Percentiles rank a stretch among this genome's conserved stretches.
Evolutionary conservation across 345 rosid species (phyloP).

Genomic region (Syzygium jambos): DNA sequence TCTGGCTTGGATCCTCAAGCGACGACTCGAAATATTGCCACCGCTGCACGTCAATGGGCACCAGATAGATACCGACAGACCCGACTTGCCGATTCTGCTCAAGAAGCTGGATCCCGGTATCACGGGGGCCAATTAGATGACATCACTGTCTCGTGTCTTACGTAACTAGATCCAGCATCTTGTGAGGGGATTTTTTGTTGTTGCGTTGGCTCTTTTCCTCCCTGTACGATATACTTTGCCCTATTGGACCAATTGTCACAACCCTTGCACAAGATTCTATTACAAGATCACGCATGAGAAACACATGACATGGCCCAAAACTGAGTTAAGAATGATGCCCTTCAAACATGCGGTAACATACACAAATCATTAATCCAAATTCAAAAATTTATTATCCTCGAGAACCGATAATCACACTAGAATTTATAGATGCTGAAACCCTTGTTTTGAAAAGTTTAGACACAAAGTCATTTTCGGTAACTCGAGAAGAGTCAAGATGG

Average conservation of each 20-base stretch:
- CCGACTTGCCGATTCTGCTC: constrained; percentile 76
- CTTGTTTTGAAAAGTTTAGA: background rate
- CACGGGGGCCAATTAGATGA: constrained; percentile 97
- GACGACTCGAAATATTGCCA: constrained; percentile 78
- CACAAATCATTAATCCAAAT: too few species aligned
- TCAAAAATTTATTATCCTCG: too few species aligned
- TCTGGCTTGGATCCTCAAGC: constrained; percentile 66
- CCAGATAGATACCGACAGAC: constrained; percentile 62
- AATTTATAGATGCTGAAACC: background rate
- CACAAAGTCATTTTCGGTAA: background rate
- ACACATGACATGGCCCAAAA: background rate
- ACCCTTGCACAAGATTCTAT: background rate
- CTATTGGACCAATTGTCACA: background rate
- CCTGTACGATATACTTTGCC: background rate
- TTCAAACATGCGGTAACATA: too few species aligned
- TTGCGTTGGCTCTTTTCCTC: background rate
- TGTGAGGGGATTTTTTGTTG: background rate
- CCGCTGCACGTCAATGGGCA: constrained; percentile 81
- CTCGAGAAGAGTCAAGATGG: too few species aligned
- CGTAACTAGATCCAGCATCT: constrained; percentile 18
- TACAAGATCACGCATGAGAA: background rate
- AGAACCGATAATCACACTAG: too few species aligned
- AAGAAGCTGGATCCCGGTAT: constrained; percentile 85
- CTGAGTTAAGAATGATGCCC: too few species aligned
- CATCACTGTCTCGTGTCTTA: constrained; percentile 84